Conservation (phyloP, 345 rosid genomes). For the Brassica incana region DNA sequence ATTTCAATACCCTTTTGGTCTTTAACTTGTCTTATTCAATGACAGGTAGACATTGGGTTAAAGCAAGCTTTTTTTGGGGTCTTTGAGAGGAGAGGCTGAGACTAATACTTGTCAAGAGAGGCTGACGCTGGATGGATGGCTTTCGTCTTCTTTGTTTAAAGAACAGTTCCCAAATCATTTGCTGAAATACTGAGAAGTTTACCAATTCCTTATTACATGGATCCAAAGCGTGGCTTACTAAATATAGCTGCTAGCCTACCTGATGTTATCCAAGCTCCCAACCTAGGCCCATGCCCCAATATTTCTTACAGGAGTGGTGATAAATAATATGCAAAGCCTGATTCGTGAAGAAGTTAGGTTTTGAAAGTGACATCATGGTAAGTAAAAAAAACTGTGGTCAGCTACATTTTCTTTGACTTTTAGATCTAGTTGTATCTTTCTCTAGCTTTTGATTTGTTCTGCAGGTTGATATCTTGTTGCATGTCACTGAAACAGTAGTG, state of each 20-base stretch:
- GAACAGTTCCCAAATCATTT: constrained; percentile 83
- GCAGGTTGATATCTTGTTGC: constrained; percentile 87
- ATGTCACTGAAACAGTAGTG: constrained; percentile 68
- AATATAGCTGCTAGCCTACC: constrained; percentile 73
- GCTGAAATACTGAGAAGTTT: constrained; percentile 61
- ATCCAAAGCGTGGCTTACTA: constrained; percentile 63
- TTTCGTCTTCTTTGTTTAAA: constrained; percentile 70
- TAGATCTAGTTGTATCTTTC: neutral
- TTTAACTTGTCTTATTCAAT: constrained; percentile 21
- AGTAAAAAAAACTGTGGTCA: constrained; percentile 5
- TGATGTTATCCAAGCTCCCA: constrained; percentile 49
- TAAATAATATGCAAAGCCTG: constrained; percentile 49
- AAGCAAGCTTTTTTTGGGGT: constrained; percentile 69
- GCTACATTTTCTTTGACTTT: neutral
- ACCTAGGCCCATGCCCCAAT: constrained; percentile 75
- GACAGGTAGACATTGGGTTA: constrained; percentile 84
- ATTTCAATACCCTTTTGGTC: neutral
- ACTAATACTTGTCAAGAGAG: constrained; percentile 65
- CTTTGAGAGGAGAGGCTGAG: constrained; percentile 62
- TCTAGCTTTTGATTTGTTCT: constrained; percentile 28
- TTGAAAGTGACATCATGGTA: constrained; percentile 67
- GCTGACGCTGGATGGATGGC: constrained; percentile 86
- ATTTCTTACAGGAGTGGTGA: constrained; percentile 75
- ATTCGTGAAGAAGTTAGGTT: constrained; percentile 65
- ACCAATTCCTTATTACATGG: constrained; percentile 84